These are phyloP conservation scores for Schizophyllum commune DNA, from an alignment of 1,284 basidiomycete species.

Conservation along the genomic window DNA sequence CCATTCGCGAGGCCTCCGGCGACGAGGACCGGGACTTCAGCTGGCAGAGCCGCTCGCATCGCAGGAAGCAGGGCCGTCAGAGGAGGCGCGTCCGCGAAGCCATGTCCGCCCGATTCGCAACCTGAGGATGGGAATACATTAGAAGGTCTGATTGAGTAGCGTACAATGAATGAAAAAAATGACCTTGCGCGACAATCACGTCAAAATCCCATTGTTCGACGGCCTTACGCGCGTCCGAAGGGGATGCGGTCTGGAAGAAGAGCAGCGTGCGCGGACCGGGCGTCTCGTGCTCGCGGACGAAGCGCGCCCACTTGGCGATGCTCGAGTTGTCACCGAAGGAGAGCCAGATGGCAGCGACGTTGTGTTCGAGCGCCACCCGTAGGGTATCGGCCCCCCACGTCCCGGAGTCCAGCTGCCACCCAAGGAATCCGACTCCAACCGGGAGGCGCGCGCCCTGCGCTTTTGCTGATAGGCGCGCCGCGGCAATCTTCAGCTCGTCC, in stretches of 20 bases:
- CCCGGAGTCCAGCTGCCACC: constrained; percentile 55
- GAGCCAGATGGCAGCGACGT: constrained; percentile 66
- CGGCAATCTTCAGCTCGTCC: constrained; percentile 42
- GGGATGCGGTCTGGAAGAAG: constrained; percentile 55
- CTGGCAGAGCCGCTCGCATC: constrained; percentile 37
- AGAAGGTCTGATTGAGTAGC: background rate
- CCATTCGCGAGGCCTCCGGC: constrained; percentile 56
- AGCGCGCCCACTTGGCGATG: constrained; percentile 49
- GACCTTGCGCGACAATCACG: constrained; percentile 72
- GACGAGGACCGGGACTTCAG: constrained; percentile 45
- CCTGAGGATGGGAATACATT: constrained; percentile 32
- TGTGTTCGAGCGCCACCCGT: constrained; percentile 42
- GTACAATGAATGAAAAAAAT: constrained; percentile 6
- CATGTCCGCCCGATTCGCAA: constrained; percentile 71
- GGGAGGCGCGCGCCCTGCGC: constrained; percentile 29
- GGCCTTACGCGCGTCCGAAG: constrained; percentile 49
- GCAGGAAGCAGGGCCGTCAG: constrained; percentile 52
- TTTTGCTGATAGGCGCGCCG: constrained; percentile 26
- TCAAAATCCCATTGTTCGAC: constrained; percentile 57
- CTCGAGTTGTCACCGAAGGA: constrained; percentile 47
- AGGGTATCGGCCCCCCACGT: constrained; percentile 32
- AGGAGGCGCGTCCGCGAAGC: constrained; percentile 44
- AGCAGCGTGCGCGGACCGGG: constrained; percentile 41
- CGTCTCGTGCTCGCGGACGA: constrained; percentile 46
- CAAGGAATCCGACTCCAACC: constrained; percentile 70